Base-by-base conservation (phyloP, 441 rosid species). In the Populus trichocarpa region DNA sequence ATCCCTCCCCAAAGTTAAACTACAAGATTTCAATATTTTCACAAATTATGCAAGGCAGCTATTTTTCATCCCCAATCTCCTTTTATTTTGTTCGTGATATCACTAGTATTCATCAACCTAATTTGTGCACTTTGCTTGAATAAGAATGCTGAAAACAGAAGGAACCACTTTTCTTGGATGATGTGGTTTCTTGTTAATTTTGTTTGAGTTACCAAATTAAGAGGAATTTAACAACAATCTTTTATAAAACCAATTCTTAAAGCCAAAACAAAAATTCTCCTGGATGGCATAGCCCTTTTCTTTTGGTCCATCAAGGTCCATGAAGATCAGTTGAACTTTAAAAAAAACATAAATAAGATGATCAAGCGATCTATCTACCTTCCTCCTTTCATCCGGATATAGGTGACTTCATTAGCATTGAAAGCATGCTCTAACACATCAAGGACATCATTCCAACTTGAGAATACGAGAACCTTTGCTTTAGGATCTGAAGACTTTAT, bases 361-460 rank as follows among this genome's bases (percentile, higher is more conserved):
- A 8, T 78, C 74, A 66, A 33, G 50, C 40, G 74, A 71, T 77
- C 71, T 66, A 68, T 13, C 83, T 84, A 96, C 99, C 97, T 91
- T 84, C 99, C 99, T 76, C 98, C 99, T 90, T 93, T 94, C 97
- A 93, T 94, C 76, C 96, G 91, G 79, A 86, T 77, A n/a, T 87
- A 93, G 38, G 96, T 84, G 80, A 96, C 89, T 67, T 81, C 79
- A 74, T 94, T 93, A 64, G 96, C 87, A 67, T 86, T 75, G 70
- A 96, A 90, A 78, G 99, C 93, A 83, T 96, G 97, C 75, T 91
- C 97, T 79, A 96, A 87, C 75, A 96, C 98, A 83, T 94, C 98
- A 82, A 96, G 99, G 79, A 96, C 99, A 84, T 94, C 99, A 25
- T 96, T 94, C 98, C 99, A 96, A 84, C 99, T 94, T 63, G 98